phyloP scores from a whole-genome alignment of 164 flowering plant species.

The Litsea cubeba region DNA sequence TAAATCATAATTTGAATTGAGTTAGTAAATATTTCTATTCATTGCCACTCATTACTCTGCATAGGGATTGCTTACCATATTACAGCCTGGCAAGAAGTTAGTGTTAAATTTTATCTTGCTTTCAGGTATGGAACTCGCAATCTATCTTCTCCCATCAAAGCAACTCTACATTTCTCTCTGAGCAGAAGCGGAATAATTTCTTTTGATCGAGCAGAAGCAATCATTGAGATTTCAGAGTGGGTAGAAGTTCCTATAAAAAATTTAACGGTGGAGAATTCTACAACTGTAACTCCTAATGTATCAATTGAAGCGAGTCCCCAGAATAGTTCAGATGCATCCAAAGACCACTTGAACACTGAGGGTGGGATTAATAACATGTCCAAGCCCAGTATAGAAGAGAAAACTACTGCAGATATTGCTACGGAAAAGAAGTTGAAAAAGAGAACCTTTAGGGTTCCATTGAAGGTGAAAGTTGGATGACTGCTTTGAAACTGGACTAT shows the following conservation, averaged over 20 bases:
- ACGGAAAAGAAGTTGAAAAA: slow-evolving; percentile 88
- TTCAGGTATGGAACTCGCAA: slow-evolving; percentile 81
- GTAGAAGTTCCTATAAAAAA: slow-evolving; percentile 87
- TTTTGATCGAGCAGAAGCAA: slow-evolving; percentile 89
- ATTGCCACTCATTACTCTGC: slow-evolving; percentile 1
- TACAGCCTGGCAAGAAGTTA: neutral
- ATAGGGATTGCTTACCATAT: neutral
- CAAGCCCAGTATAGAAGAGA: slow-evolving; percentile 37
- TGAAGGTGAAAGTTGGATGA: slow-evolving; percentile 53
- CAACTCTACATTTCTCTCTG: slow-evolving; percentile 85
- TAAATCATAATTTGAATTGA: neutral
- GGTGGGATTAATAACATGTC: slow-evolving; percentile 26
- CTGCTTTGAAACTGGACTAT: neutral
- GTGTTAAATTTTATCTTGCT: slow-evolving; percentile 3
- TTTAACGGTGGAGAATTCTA: slow-evolving; percentile 63
- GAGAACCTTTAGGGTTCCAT: slow-evolving; percentile 79
- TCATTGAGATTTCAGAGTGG: slow-evolving; percentile 92
- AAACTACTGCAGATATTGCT: slow-evolving; percentile 29
- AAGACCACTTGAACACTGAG: slow-evolving; percentile 33
- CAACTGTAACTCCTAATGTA: slow-evolving; percentile 38
- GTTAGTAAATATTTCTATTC: slow-evolving; percentile 1
- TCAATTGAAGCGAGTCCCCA: slow-evolving; percentile 43
- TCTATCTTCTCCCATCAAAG: slow-evolving; percentile 89
- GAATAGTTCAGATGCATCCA: slow-evolving; percentile 42
- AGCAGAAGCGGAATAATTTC: slow-evolving; percentile 88